Evolutionary conservation across 2,329 filamentous ascomycete species (phyloP).

Genomic region (Spiromastix sp.): DNA sequence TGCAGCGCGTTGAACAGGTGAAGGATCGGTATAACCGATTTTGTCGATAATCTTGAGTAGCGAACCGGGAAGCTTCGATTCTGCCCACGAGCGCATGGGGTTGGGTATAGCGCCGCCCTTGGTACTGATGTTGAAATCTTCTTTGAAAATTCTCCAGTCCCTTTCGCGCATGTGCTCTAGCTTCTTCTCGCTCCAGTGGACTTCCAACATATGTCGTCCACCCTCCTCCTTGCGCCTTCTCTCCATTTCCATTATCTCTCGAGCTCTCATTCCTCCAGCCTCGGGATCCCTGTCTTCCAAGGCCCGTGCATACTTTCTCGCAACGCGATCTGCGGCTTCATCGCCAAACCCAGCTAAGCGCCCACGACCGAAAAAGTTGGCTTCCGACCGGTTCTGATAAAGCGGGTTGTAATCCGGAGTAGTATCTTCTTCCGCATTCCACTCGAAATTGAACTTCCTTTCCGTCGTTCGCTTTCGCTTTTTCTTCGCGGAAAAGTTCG

Average conservation of each 20-base stretch:
- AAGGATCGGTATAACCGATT: constrained; percentile 86
- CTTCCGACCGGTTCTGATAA: constrained; percentile 58
- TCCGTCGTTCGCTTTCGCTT: constrained; percentile 87
- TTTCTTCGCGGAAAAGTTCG: constrained; percentile 89
- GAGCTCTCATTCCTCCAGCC: constrained; percentile 64
- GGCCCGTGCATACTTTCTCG: constrained; percentile 52
- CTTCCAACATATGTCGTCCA: constrained; percentile 64
- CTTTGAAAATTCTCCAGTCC: constrained; percentile 99
- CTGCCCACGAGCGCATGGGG: constrained; percentile 89
- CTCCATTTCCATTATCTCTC: constrained; percentile 78
- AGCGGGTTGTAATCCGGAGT: constrained; percentile 72
- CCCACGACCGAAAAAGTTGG: constrained; percentile 60
- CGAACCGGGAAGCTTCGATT: constrained; percentile 67
- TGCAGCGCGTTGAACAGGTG: constrained; percentile 82
- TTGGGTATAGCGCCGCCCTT: constrained; percentile 89
- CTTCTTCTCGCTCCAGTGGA: constrained; percentile 92
- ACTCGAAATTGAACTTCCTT: constrained; percentile 98
- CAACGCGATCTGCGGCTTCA: constrained; percentile 41
- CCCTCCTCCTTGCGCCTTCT: constrained; percentile 63
- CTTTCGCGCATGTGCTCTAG: constrained; percentile 90
- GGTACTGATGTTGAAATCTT: constrained; percentile 93
- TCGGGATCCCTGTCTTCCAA: constrained; percentile 67
- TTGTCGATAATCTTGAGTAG: constrained; percentile 71
- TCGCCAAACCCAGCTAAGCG: constrained; percentile 57
- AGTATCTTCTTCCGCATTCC: constrained; percentile 92